Conservation (phyloP, 345 rosid species). For the Ceriops decandra region DNA sequence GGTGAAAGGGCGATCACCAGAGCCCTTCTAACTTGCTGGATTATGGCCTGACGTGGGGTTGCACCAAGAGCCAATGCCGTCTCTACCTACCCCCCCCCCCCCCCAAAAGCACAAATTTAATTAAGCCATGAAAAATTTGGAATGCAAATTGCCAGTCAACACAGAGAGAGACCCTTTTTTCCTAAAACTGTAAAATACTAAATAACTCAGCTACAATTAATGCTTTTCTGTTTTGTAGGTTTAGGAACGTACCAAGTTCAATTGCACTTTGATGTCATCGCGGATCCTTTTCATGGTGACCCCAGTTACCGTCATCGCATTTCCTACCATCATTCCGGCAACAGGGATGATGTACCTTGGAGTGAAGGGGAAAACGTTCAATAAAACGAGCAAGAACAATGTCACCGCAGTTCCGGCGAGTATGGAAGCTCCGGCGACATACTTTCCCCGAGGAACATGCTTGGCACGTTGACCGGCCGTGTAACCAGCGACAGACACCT, state of each 20-base stretch:
- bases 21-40: conserved; percentile 70
- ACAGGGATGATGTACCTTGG: conserved; percentile 85
- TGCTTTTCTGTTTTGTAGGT: not conserved
- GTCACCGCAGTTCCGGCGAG: conserved; percentile 65
- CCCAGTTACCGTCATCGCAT: conserved; percentile 89
- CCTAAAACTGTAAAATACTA: no score
- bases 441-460: conserved; percentile 72
- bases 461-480: conserved; percentile 84
- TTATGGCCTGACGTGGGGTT: conserved; percentile 72
- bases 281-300: conserved; percentile 89
- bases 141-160: not conserved
- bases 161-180: not conserved
- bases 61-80: conserved; percentile 90
- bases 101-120: not conserved
- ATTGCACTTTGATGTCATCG: conserved; percentile 74
- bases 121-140: not conserved
- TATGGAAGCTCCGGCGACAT: conserved; percentile 70
- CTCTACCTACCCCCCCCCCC: conserved; percentile 49
- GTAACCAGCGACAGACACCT: conserved; percentile 83
- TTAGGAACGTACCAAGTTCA: conserved; percentile 44
- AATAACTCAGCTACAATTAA: not conserved
- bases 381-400: conserved; percentile 56
- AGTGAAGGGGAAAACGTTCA: conserved; percentile 85
- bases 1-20: conserved; percentile 82
- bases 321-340: conserved; percentile 96